Conservation (phyloP, 1,139 yeast genomes). For the Yamadazyma trypodendri region DNA sequence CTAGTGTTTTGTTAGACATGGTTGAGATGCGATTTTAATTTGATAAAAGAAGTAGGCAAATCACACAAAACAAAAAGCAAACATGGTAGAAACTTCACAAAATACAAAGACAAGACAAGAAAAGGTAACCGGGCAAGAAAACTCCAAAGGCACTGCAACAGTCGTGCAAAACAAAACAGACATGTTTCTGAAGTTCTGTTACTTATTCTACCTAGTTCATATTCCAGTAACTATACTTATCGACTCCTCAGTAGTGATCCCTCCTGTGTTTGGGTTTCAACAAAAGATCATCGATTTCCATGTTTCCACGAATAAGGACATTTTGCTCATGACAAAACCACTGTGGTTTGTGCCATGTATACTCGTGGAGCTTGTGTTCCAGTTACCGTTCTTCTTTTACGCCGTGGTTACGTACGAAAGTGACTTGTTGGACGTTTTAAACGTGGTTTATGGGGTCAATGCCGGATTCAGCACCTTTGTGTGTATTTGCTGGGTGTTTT, state of each 20-base stretch:
- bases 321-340: conserved; percentile 52
- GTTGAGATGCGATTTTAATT: not conserved
- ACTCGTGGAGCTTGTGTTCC: conserved; percentile 66
- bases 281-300: conserved; percentile 54
- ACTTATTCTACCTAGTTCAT: conserved; percentile 52
- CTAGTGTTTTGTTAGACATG: not conserved
- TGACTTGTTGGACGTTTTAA: conserved; percentile 44
- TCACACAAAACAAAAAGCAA: not conserved
- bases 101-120: not conserved
- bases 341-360: conserved; percentile 77
- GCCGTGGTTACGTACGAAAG: conserved; percentile 18
- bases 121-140: no score
- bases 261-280: conserved; percentile 55
- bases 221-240: conserved; percentile 72
- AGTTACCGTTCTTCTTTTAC: conserved; percentile 70
- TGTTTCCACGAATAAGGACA: conserved; percentile 62
- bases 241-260: conserved; percentile 72
- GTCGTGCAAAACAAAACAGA: not conserved
- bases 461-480: conserved; percentile 72
- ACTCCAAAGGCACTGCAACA: no score
- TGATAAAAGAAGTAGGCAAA: not conserved
- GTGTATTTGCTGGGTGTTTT: conserved; percentile 51
- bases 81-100: not conserved
- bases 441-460: conserved; percentile 71
- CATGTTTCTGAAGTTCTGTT: conserved; percentile 49